These are phyloP conservation scores for Sarocladium oryzae DNA, from an alignment of 2,329 filamentous ascomycete genomes.

Conservation along the genomic window DNA sequence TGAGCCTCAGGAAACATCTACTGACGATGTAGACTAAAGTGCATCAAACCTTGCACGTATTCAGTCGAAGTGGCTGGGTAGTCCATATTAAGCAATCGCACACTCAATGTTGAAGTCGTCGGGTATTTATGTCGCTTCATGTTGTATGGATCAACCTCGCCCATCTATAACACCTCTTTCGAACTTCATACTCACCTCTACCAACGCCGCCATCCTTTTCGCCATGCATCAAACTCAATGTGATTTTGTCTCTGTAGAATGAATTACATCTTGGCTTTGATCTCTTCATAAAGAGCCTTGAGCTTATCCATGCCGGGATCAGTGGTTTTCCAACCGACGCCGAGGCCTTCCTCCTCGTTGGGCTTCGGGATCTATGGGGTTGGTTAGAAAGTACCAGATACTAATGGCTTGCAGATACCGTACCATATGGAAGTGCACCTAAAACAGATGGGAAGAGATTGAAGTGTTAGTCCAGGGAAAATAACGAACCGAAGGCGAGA, in stretches of 20 bases:
- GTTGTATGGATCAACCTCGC: too few relatives aligned
- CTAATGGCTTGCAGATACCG: constrained; percentile 17
- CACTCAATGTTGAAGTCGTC: too few relatives aligned
- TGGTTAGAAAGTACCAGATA: background rate
- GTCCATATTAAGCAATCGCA: too few relatives aligned
- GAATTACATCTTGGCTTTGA: constrained; percentile 80
- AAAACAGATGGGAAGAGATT: background rate
- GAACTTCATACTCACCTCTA: background rate
- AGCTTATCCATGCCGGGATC: constrained; percentile 73
- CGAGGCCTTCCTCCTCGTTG: constrained; percentile 71
- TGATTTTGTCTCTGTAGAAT: background rate
- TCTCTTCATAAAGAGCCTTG: constrained; percentile 70
- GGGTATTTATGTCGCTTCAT: too few relatives aligned
- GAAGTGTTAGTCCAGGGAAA: constrained; percentile 9
- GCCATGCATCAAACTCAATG: background rate
- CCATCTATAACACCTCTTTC: background rate
- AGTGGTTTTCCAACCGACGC: constrained; percentile 72
- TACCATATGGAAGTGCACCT: constrained; percentile 95
- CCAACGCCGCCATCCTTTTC: background rate
- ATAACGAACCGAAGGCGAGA: background rate
- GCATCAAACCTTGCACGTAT: background rate
- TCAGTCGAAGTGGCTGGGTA: too few relatives aligned
- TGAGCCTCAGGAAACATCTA: constrained; percentile 26
- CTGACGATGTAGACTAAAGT: constrained; percentile 39
- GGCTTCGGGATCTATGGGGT: constrained; percentile 79